Percentiles rank a stretch among this genome's conserved stretches.
These are phyloP conservation scores for Nicotiana sylvestris DNA, from an alignment of 257 asterid species.

Conservation along the genomic window DNA sequence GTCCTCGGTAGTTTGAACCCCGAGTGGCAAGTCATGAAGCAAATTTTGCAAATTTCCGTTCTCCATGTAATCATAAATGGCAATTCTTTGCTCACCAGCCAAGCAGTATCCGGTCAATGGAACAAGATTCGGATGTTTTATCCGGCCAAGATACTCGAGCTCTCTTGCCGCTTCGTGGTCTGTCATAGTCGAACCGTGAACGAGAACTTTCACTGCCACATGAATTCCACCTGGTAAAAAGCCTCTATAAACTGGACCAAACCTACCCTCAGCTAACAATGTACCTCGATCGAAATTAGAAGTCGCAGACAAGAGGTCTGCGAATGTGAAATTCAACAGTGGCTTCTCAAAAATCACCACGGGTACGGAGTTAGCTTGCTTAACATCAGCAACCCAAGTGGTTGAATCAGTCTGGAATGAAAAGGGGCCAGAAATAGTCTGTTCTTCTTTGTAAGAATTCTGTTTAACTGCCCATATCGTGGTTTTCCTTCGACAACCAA, in stretches of 20 bases:
- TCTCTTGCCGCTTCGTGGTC: conserved; percentile 30
- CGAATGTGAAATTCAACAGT: conserved; percentile 26
- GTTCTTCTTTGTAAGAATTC: conserved; percentile 23
- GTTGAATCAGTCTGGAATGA: conserved; percentile 31
- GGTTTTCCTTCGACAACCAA: conserved; percentile 52
- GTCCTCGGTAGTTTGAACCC: conserved; percentile 18
- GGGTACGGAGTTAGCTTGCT: conserved; percentile 20
- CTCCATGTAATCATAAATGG: conserved; percentile 29
- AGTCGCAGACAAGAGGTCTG: conserved; percentile 25
- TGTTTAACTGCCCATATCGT: conserved; percentile 24
- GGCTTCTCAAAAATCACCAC: conserved; percentile 30
- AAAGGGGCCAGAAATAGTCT: conserved; percentile 25
- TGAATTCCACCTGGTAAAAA: conserved; percentile 25
- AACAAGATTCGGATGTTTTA: conserved; percentile 29
- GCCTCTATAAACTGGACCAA: conserved; percentile 30
- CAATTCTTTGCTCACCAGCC: conserved; percentile 32
- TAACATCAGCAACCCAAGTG: conserved; percentile 32
- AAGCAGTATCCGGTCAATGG: conserved; percentile 26
- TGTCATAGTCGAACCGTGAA: conserved; percentile 29
- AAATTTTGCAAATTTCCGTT: conserved; percentile 26
- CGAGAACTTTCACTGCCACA: conserved; percentile 29
- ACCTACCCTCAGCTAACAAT: conserved; percentile 28
- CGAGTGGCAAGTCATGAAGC: conserved; percentile 23
- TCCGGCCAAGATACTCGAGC: conserved; percentile 29
- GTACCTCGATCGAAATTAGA: conserved; percentile 27